Evolutionary conservation across 2,329 filamentous ascomycete species (phyloP).

Genomic region (Madurella mycetomatis): DNA sequence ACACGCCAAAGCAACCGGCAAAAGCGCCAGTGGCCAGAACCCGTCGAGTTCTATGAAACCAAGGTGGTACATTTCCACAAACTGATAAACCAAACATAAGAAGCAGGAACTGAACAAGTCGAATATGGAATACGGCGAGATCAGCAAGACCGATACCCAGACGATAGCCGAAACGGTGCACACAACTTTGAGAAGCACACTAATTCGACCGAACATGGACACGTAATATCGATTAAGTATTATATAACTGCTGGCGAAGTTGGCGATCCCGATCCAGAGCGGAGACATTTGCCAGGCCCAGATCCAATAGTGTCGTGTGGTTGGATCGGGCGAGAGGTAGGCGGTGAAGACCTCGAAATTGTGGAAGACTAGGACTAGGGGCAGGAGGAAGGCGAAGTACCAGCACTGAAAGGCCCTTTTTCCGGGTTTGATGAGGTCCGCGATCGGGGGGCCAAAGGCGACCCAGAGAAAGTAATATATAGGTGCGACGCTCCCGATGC

Average conservation of each 20-base stretch:
- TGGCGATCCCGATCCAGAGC: constrained; percentile 23
- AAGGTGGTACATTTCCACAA: neutral
- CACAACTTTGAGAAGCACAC: neutral
- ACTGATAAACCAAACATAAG: constrained; percentile 7
- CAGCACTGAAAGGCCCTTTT: neutral
- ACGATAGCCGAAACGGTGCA: neutral
- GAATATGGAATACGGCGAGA: neutral
- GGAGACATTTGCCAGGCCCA: constrained; percentile 28
- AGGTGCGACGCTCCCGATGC: neutral
- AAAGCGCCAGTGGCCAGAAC: neutral
- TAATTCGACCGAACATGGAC: neutral
- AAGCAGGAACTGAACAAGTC: constrained; percentile 10
- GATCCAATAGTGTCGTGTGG: constrained; percentile 24
- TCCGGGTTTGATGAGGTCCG: neutral
- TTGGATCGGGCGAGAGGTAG: constrained; percentile 18
- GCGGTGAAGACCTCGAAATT: constrained; percentile 20
- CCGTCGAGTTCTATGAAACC: neutral
- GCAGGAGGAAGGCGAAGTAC: neutral
- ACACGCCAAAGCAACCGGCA: neutral
- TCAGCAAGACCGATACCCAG: neutral
- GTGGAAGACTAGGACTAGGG: constrained; percentile 22
- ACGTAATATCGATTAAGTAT: neutral
- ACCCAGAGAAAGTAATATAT: neutral
- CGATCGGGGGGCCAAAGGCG: neutral
- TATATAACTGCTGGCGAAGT: constrained; percentile 7